phyloP scores from a whole-genome alignment of 495 filamentous ascomycete genomes.

The Geopyxis carbonaria region DNA sequence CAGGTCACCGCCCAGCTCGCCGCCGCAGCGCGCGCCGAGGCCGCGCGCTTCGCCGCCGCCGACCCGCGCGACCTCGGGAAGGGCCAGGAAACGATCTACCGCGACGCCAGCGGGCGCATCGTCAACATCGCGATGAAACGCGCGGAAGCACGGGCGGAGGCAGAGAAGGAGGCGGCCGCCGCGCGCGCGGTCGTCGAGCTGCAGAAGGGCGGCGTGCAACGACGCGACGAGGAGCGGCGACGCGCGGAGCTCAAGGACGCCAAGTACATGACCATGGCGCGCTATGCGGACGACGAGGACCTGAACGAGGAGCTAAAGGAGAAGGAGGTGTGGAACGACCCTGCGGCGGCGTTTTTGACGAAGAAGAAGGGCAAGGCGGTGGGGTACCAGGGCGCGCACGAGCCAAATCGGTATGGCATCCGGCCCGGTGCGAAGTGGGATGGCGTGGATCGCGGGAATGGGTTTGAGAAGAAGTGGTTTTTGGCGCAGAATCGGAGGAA shows the following conservation, averaged over 20 bases:
- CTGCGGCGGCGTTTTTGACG: conserved; percentile 61
- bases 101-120: conserved; percentile 79
- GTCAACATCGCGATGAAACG: conserved; percentile 82
- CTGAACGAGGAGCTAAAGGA: conserved; percentile 70
- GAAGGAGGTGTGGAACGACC: conserved; percentile 76
- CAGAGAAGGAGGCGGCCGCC: conserved; percentile 50
- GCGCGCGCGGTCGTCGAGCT: conserved; percentile 44
- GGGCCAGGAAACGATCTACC: conserved; percentile 68
- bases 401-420: conserved; percentile 91
- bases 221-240: background rate
- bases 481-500: conserved; percentile 59
- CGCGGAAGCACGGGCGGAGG: conserved; percentile 59
- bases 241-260: conserved; percentile 40
- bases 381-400: conserved; percentile 57
- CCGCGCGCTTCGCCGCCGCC: conserved; percentile 31
- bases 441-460: conserved; percentile 86
- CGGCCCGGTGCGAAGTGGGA: conserved; percentile 88
- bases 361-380: conserved; percentile 30
- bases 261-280: conserved; percentile 58
- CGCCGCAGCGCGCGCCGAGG: conserved; percentile 31
- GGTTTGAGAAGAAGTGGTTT: conserved; percentile 91
- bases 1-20: conserved; percentile 61
- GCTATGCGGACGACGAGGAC: conserved; percentile 61
- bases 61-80: conserved; percentile 23
- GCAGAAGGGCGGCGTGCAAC: conserved; percentile 7